Conservation (phyloP, 2,329 filamentous ascomycete genomes). For the Aspergillus sp. region DNA sequence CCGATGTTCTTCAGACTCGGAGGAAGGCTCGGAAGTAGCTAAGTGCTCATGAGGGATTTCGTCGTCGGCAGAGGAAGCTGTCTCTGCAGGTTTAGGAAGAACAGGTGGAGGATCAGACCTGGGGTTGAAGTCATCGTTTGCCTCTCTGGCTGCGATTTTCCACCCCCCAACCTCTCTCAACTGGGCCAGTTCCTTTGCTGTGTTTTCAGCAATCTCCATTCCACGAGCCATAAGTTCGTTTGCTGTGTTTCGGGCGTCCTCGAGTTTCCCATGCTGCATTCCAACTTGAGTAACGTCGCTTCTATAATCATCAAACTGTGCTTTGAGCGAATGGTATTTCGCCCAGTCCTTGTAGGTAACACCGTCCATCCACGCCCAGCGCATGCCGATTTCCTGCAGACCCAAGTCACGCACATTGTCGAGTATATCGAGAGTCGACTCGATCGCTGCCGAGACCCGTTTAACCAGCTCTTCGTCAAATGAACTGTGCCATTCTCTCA, state of each 20-base stretch:
- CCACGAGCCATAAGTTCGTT: constrained; percentile 65
- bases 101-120: constrained; percentile 40
- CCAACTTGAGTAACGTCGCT: constrained; percentile 70
- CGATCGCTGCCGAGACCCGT: constrained; percentile 63
- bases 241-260: constrained; percentile 58
- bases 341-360: constrained; percentile 97
- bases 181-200: constrained; percentile 69
- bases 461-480: constrained; percentile 63
- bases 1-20: constrained; percentile 3
- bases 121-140: constrained; percentile 68
- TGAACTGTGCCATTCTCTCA: constrained; percentile 66
- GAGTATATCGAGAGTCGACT: constrained; percentile 72
- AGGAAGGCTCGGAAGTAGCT: not conserved
- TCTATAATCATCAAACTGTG: constrained; percentile 75
- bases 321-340: constrained; percentile 83
- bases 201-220: constrained; percentile 69
- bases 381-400: constrained; percentile 83
- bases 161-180: constrained; percentile 77
- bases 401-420: constrained; percentile 75
- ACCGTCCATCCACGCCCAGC: constrained; percentile 90
- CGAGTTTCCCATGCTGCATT: constrained; percentile 62
- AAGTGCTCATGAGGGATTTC: not conserved
- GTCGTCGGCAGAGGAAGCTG: constrained; percentile 6
- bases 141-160: constrained; percentile 71
- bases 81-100: constrained; percentile 18